Evolutionary conservation across 495 filamentous ascomycete species (phyloP).

Genomic region (Penicillium bialowiezense): DNA sequence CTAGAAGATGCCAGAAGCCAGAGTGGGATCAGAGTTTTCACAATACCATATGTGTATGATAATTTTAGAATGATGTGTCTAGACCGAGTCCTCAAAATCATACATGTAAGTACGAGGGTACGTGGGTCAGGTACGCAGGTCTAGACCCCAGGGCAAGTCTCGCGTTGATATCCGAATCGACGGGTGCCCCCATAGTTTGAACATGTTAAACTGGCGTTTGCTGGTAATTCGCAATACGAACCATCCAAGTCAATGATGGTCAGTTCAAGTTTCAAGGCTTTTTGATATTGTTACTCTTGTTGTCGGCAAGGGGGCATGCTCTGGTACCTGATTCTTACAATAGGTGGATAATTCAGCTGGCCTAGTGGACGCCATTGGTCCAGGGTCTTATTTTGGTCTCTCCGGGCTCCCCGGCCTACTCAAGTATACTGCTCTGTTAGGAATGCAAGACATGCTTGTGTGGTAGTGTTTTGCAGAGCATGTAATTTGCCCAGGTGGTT

Average conservation of each 20-base stretch:
- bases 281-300: too few relatives aligned
- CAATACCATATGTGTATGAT: not conserved
- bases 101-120: not conserved
- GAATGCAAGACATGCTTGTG: too few relatives aligned
- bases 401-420: constrained; percentile 1
- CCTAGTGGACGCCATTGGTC: constrained; percentile 19
- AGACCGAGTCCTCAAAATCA: not conserved
- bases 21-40: not conserved
- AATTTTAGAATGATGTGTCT: constrained; percentile 1
- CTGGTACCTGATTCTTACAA: constrained; percentile 7
- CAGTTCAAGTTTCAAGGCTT: too few relatives aligned
- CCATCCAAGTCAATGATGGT: too few relatives aligned
- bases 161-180: not conserved
- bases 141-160: constrained; percentile 6
- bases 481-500: too few relatives aligned
- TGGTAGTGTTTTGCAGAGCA: too few relatives aligned
- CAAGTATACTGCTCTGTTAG: too few relatives aligned
- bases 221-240: not conserved
- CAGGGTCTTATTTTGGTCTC: constrained; percentile 16
- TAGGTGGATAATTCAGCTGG: constrained; percentile 12
- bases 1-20: not conserved
- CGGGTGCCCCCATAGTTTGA: not conserved
- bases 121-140: constrained; percentile 5
- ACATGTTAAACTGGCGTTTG: not conserved
- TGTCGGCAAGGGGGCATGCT: constrained; percentile 8